Conservation (phyloP, 2,329 filamentous ascomycete genomes). For the Neoarthrinium moseri region DNA sequence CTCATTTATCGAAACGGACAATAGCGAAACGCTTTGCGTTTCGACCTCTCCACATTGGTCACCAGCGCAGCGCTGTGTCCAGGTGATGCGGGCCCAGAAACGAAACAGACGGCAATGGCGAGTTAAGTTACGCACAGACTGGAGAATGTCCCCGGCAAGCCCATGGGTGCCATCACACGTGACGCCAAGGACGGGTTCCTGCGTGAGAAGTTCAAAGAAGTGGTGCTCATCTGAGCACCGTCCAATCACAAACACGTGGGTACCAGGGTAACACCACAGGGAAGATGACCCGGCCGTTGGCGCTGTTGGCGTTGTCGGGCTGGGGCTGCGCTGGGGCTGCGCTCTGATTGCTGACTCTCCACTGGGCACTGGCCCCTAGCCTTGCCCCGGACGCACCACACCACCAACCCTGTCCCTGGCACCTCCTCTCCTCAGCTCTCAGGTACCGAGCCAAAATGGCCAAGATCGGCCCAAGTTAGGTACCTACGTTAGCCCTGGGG, state of each 20-base stretch:
- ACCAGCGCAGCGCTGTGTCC: too few species aligned
- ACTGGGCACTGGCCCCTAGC: neutral
- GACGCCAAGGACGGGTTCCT: neutral
- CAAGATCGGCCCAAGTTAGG: too few species aligned
- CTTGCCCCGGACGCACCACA: neutral
- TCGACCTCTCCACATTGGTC: too few species aligned
- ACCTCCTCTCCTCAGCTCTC: neutral
- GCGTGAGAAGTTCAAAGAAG: neutral
- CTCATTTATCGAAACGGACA: too few species aligned
- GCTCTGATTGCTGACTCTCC: neutral
- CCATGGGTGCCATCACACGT: too few species aligned
- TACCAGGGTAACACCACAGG: neutral
- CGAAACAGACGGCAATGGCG: too few species aligned
- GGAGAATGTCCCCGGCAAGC: too few species aligned
- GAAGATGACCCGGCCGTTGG: neutral
- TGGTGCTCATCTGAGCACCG: neutral
- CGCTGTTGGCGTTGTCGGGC: neutral
- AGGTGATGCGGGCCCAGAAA: too few species aligned
- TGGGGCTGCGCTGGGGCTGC: neutral
- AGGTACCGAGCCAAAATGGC: neutral
- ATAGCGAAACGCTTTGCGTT: too few species aligned
- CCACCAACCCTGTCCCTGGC: neutral
- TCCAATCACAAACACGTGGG: conserved; percentile 5
- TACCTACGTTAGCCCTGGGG: too few species aligned
- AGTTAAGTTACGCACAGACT: too few species aligned